A percentile compares a stretch with the other conserved stretches of the same genome.
Conservation (phyloP, 2,329 filamentous ascomycete genomes). For the Sporothrix globosa region DNA sequence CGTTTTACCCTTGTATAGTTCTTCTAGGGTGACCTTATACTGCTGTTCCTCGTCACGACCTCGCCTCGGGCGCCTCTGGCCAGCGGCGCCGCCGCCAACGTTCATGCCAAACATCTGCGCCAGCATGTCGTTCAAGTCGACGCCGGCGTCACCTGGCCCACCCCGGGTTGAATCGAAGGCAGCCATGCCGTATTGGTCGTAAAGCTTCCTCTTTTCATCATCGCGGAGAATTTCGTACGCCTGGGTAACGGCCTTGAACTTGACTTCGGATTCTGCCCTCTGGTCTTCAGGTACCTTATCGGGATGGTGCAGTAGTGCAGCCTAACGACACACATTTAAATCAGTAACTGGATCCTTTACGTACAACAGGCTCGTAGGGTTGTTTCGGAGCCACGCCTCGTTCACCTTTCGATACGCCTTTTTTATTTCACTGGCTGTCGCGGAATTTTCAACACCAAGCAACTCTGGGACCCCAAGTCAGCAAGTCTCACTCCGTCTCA, state of each 20-base stretch:
- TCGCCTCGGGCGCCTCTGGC: slow-evolving; percentile 65
- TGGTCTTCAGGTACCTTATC: slow-evolving; percentile 92
- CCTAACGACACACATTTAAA: slow-evolving; percentile 52
- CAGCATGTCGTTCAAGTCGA: slow-evolving; percentile 89
- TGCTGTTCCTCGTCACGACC: slow-evolving; percentile 85
- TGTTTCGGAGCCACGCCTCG: background rate
- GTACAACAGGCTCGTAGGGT: background rate
- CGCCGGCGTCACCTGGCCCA: slow-evolving; percentile 66
- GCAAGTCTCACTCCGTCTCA: background rate
- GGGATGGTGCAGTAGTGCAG: slow-evolving; percentile 85
- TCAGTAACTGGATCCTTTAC: slow-evolving; percentile 11
- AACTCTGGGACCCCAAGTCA: slow-evolving; percentile 61
- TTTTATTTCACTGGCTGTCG: slow-evolving; percentile 81
- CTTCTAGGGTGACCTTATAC: slow-evolving; percentile 89
- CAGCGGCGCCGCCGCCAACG: slow-evolving; percentile 54
- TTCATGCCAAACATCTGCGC: slow-evolving; percentile 88
- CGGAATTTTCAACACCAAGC: slow-evolving; percentile 72
- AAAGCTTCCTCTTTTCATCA: slow-evolving; percentile 88
- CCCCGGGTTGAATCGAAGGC: slow-evolving; percentile 82
- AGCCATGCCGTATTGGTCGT: slow-evolving; percentile 93
- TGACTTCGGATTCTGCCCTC: slow-evolving; percentile 81
- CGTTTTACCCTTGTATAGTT: slow-evolving; percentile 98
- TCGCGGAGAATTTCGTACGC: slow-evolving; percentile 98
- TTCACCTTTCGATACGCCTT: slow-evolving; percentile 93
- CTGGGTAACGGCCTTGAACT: slow-evolving; percentile 90